Evolutionary conservation across 345 rosid genomes (phyloP).

Genomic region (Boechera retrofracta): DNA sequence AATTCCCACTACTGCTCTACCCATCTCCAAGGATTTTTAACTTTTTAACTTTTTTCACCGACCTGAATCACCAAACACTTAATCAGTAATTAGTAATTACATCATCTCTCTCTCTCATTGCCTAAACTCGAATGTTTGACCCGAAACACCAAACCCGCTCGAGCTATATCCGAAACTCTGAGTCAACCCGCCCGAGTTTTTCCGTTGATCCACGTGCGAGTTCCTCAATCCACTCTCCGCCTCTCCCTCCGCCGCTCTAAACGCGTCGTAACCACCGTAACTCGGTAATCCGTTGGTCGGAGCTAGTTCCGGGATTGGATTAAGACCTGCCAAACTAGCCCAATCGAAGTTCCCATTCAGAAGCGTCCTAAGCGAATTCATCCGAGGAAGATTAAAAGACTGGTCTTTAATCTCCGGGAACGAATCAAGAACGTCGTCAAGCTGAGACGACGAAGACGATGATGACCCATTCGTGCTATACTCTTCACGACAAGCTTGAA

Average conservation of each 20-base stretch:
- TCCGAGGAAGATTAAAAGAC: slow-evolving; percentile 53
- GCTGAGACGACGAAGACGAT: slow-evolving; percentile 75
- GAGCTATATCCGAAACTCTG: slow-evolving; percentile 45
- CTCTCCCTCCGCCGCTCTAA: slow-evolving; percentile 63
- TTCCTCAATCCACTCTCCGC: slow-evolving; percentile 69
- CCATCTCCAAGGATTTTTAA: neutral
- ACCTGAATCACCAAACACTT: neutral
- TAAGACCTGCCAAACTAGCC: slow-evolving; percentile 72
- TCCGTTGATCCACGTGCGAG: slow-evolving; percentile 40
- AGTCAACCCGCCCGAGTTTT: slow-evolving; percentile 46
- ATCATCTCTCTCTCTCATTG: slow-evolving; percentile 37
- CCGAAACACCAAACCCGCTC: slow-evolving; percentile 55
- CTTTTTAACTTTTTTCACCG: neutral
- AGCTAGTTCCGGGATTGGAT: slow-evolving; percentile 54
- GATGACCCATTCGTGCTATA: slow-evolving; percentile 59
- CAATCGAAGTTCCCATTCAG: slow-evolving; percentile 72
- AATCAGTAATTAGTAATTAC: neutral
- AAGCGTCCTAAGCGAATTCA: slow-evolving; percentile 55
- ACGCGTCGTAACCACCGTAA: slow-evolving; percentile 45
- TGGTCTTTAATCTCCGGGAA: slow-evolving; percentile 67
- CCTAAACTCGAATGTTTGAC: slow-evolving; percentile 62
- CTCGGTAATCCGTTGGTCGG: slow-evolving; percentile 46
- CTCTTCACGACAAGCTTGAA: slow-evolving; percentile 57
- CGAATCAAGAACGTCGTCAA: slow-evolving; percentile 79
- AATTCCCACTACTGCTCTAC: slow-evolving; percentile 20